Percentiles rank a stretch among this genome's conserved stretches.
These are phyloP conservation scores for Solanum lignicaule DNA, from an alignment of 257 asterid species.

Conservation along the genomic window DNA sequence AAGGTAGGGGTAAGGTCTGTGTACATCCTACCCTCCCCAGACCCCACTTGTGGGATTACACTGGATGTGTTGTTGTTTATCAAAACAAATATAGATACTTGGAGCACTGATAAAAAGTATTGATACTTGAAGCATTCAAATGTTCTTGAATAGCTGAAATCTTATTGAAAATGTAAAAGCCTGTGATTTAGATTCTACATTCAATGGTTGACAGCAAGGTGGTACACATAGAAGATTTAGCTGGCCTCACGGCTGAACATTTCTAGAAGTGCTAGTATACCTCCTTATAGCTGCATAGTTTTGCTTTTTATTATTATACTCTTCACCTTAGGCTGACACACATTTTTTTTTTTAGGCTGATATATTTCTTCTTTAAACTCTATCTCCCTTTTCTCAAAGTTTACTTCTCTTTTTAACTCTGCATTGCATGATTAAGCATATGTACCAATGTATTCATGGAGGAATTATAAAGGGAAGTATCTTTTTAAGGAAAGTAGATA, in stretches of 20 bases:
- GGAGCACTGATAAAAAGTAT: background rate
- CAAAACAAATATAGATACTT: background rate
- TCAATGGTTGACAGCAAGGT: background rate
- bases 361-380: background rate
- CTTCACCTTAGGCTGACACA: background rate
- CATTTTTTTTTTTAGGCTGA: background rate
- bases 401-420: background rate
- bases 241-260: background rate
- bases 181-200: background rate
- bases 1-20: background rate
- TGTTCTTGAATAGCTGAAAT: background rate
- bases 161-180: background rate
- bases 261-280: background rate
- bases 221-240: background rate
- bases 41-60: background rate
- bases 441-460: background rate
- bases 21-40: background rate
- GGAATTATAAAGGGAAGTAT: background rate
- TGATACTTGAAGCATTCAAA: background rate
- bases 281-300: background rate
- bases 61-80: background rate
- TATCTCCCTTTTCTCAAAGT: background rate
- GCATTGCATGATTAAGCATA: background rate
- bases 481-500: background rate
- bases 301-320: background rate